These are phyloP conservation scores for Ogataea ramenticola DNA, from an alignment of 805 yeast genomes.

Conservation along the genomic window DNA sequence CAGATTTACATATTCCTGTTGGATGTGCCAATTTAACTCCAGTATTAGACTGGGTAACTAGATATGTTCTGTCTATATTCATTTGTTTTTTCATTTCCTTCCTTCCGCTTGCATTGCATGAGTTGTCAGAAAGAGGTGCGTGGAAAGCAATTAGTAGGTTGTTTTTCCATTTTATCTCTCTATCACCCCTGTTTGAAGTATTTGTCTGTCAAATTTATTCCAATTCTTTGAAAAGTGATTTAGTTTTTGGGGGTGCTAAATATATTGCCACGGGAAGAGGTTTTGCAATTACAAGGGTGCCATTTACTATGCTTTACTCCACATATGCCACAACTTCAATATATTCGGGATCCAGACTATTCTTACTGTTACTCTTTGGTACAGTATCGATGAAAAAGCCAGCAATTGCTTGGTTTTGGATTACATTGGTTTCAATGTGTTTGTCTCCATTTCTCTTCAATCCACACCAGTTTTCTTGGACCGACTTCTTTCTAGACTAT, in stretches of 20 bases:
- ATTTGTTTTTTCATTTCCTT: slow-evolving; percentile 91
- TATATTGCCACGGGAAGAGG: slow-evolving; percentile 94
- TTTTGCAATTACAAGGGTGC: slow-evolving; percentile 76
- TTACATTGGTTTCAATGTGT: slow-evolving; percentile 38
- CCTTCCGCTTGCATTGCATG: slow-evolving; percentile 82
- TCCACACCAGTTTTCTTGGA: slow-evolving; percentile 45
- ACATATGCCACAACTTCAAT: slow-evolving; percentile 72
- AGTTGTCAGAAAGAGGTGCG: slow-evolving; percentile 77
- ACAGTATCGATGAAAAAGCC: slow-evolving; percentile 78
- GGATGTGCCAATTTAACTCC: slow-evolving; percentile 87
- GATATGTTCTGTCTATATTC: slow-evolving; percentile 83
- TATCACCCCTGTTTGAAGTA: slow-evolving; percentile 90
- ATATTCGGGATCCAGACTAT: slow-evolving; percentile 66
- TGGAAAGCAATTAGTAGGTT: slow-evolving; percentile 68
- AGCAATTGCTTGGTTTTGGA: slow-evolving; percentile 54
- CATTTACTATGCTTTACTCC: slow-evolving; percentile 67
- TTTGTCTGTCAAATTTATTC: slow-evolving; percentile 93
- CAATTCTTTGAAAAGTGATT: slow-evolving; percentile 62
- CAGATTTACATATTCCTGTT: slow-evolving; percentile 64
- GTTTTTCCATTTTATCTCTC: slow-evolving; percentile 65
- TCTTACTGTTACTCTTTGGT: slow-evolving; percentile 67
- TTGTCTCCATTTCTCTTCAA: slow-evolving; percentile 46
- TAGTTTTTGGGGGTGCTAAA: slow-evolving; percentile 86
- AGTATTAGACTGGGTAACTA: slow-evolving; percentile 82
- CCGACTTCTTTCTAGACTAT: slow-evolving; percentile 42